phyloP scores from a whole-genome alignment of 768 basidiomycete genomes.

The Cystofilobasidium bisporidii region DNA sequence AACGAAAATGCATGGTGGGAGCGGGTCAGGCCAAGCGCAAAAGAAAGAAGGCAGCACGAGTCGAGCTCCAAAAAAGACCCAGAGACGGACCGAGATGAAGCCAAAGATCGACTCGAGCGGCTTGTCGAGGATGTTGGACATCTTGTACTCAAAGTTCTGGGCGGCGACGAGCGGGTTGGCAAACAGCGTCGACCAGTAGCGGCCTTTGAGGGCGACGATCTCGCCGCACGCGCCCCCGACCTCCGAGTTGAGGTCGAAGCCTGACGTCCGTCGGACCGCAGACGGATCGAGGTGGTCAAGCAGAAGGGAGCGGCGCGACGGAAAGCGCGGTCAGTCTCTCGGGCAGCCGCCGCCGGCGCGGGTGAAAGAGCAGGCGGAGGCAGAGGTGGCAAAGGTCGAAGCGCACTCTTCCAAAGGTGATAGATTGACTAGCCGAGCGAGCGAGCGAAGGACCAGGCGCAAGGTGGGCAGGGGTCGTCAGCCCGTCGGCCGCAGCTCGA shows the following conservation, averaged over 20 bases:
- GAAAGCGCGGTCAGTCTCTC: too few species aligned
- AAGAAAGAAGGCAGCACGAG: too few species aligned
- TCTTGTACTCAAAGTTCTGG: slow-evolving; percentile 29
- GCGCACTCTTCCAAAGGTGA: slow-evolving; percentile 27
- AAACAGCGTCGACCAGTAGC: slow-evolving; percentile 23
- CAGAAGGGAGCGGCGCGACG: too few species aligned
- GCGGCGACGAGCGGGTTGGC: slow-evolving; percentile 27
- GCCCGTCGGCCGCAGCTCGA: too few species aligned
- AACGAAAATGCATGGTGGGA: too few species aligned
- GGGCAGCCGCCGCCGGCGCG: too few species aligned
- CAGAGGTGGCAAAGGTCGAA: too few species aligned
- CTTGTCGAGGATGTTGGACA: slow-evolving; percentile 60
- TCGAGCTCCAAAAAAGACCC: too few species aligned
- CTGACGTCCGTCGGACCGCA: background rate
- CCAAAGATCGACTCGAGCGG: slow-evolving; percentile 66
- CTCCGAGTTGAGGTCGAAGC: slow-evolving; percentile 27
- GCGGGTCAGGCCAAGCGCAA: too few species aligned
- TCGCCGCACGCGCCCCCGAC: slow-evolving; percentile 29
- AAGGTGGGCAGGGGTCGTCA: too few species aligned
- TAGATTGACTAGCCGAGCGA: slow-evolving; percentile 20
- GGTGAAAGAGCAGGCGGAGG: too few species aligned
- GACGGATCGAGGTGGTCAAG: background rate
- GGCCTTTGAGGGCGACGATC: slow-evolving; percentile 27
- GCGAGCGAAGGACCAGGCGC: background rate
- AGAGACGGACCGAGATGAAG: slow-evolving; percentile 26